phyloP scores from a whole-genome alignment of 768 basidiomycete species.

The Trametes cinnabarina region DNA sequence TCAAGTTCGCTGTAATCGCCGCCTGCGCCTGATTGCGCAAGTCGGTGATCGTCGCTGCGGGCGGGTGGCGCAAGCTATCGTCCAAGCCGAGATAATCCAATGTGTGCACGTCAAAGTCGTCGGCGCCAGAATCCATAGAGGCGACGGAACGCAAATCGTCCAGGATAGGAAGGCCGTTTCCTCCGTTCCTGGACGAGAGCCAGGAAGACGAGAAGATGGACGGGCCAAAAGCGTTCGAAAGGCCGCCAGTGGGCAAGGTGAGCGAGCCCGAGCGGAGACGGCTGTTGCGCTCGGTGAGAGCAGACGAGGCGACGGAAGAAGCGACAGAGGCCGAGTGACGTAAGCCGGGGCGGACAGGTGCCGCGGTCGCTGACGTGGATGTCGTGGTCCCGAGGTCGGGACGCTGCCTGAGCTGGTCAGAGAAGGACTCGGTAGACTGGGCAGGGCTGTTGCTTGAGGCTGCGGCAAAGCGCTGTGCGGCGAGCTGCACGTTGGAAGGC shows the following conservation, averaged over 20 bases:
- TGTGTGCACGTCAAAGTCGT: slow-evolving; percentile 91
- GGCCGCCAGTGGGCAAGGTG: slow-evolving; percentile 70
- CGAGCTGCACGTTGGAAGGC: slow-evolving; percentile 91
- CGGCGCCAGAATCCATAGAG: slow-evolving; percentile 75
- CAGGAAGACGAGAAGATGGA: slow-evolving; percentile 90
- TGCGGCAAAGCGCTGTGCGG: slow-evolving; percentile 77
- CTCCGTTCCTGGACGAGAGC: slow-evolving; percentile 63
- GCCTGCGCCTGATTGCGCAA: slow-evolving; percentile 87
- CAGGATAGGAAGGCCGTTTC: slow-evolving; percentile 60
- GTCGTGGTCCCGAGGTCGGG: slow-evolving; percentile 38
- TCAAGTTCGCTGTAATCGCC: slow-evolving; percentile 81
- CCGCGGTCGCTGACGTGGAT: slow-evolving; percentile 35
- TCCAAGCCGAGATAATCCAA: slow-evolving; percentile 96
- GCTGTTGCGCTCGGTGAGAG: slow-evolving; percentile 65
- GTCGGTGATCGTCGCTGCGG: slow-evolving; percentile 86
- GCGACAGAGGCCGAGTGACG: slow-evolving; percentile 77
- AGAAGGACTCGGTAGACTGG: slow-evolving; percentile 49
- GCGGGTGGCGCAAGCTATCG: slow-evolving; percentile 70
- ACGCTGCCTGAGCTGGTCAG: slow-evolving; percentile 40
- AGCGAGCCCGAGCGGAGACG: slow-evolving; percentile 91
- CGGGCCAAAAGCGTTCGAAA: slow-evolving; percentile 83
- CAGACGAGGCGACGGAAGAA: slow-evolving; percentile 51
- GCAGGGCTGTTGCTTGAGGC: slow-evolving; percentile 54
- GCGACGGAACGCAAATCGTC: slow-evolving; percentile 82
- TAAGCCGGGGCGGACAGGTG: slow-evolving; percentile 60